These are phyloP conservation scores for Fraxinus xanthoxyloides DNA, from an alignment of 305 asterid species.

Conservation along the genomic window DNA sequence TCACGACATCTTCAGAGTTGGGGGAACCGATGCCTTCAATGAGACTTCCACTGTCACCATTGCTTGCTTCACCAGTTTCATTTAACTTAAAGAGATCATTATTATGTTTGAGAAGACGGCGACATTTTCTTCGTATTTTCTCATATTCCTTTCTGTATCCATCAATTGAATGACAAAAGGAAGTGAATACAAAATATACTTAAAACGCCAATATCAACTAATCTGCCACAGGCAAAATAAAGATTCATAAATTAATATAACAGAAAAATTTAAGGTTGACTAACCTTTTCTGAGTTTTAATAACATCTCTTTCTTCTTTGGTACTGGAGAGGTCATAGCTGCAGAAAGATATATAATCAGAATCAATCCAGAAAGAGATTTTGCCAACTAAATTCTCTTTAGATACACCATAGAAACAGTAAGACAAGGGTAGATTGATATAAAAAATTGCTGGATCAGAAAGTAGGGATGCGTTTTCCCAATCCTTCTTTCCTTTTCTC, in stretches of 20 bases:
- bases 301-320: constrained; percentile 62
- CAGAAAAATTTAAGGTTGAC: neutral
- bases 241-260: neutral
- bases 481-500: neutral
- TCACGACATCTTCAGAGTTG: constrained; percentile 65
- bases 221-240: neutral
- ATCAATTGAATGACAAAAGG: constrained; percentile 20
- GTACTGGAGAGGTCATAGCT: constrained; percentile 69
- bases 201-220: neutral
- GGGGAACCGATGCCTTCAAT: constrained; percentile 59
- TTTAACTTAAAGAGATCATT: constrained; percentile 30
- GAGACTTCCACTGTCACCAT: constrained; percentile 36
- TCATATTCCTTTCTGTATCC: constrained; percentile 81
- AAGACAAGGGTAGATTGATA: neutral
- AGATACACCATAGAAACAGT: constrained; percentile 1
- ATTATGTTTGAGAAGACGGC: constrained; percentile 47
- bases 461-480: neutral
- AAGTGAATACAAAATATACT: constrained; percentile 10
- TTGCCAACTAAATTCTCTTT: constrained; percentile 20
- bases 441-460: neutral
- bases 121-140: constrained; percentile 65
- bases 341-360: constrained; percentile 29
- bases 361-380: constrained; percentile 2
- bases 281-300: constrained; percentile 61
- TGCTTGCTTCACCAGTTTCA: constrained; percentile 43